Base-by-base conservation (phyloP, 1,284 basidiomycete species). In the Leccinum ponderosum region DNA sequence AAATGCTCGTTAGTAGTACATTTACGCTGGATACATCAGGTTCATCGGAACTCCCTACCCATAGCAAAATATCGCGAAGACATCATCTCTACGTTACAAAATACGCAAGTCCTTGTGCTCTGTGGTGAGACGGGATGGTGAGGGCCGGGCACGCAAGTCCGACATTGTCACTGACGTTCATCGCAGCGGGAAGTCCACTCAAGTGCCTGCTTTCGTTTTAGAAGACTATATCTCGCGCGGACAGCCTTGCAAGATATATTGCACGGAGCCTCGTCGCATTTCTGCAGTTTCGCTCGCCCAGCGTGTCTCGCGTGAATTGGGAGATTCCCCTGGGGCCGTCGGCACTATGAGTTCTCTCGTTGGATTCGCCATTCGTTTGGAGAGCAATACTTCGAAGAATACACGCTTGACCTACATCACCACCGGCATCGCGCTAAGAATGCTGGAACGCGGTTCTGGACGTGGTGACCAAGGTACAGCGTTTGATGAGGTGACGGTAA, bases 81-180 rank as follows among this genome's bases (percentile, higher is more conserved):
- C 53, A 97, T 99, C 58, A 78, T 94, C 20, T 79, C 86, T 5
- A 83, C 84, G 0, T 77, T 99, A 52, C 88, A 92, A 53, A 76
- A 80, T n/a, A 88, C 89, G 5, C 96, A 97, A 70, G 86, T 98
- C 17, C 81, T 98, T 44, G 95, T 99, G 1, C 81, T 99, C 1
- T 97, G 95, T 69, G 97, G 97, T 51, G 97, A 99, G 78, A 99
- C 97, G 4, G 97, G 97, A 68, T 99, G 95, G 93, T 93, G 68
- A 69, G 68, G 17, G 29, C 6, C 44, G 42, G 35, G 56, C 27
- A 52, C 9, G 35, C 48, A 9, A 1, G 12, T 15, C 56, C 17
- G 14, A 47, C 20, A 7, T 37, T 7, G 39, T 53, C 50, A 53
- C 57, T 73, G 51, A 76, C 35, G 11, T 59, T 39, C 33, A 17